Percentiles rank a stretch among this genome's conserved stretches.
These are phyloP conservation scores for Pisolithus marmoratus DNA, from an alignment of 768 basidiomycete genomes.

Conservation along the genomic window DNA sequence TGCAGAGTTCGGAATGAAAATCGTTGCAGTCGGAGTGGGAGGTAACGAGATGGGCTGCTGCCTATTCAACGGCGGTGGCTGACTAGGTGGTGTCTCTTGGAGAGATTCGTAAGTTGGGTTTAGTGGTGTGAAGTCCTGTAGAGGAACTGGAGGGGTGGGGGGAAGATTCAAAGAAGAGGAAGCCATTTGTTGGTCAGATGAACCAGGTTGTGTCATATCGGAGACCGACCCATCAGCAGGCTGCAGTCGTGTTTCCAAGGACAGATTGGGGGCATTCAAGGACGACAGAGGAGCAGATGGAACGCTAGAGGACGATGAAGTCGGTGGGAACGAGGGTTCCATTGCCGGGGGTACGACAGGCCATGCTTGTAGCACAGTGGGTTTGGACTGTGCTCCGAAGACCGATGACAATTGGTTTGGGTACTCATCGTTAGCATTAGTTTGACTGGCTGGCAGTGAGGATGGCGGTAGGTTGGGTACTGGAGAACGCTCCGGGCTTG, in stretches of 20 bases:
- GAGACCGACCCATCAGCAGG: no score
- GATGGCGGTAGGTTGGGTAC: background rate
- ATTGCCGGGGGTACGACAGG: background rate
- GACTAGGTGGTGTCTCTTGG: conserved; percentile 5
- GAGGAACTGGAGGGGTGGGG: conserved; percentile 7
- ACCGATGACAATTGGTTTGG: background rate
- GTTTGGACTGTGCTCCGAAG: background rate
- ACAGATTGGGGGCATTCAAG: no score
- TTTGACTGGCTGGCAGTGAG: background rate
- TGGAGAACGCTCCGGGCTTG: background rate
- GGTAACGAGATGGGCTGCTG: conserved; percentile 29
- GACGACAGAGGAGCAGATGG: no score
- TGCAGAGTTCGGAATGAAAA: conserved; percentile 12
- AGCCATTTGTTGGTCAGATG: background rate
- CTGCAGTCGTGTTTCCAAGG: no score
- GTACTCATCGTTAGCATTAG: background rate
- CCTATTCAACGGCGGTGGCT: conserved; percentile 26
- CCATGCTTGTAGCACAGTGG: background rate
- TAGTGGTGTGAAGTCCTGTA: conserved; percentile 6
- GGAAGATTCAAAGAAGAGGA: conserved; percentile 6
- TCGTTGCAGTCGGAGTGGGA: conserved; percentile 23
- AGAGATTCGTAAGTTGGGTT: background rate
- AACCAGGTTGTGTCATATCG: no score
- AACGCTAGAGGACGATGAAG: background rate
- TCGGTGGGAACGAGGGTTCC: background rate